A percentile compares a stretch with the other conserved stretches of the same genome.
phyloP scores from a whole-genome alignment of 73 alveolate genomes.

The Symbiodinium natans region DNA sequence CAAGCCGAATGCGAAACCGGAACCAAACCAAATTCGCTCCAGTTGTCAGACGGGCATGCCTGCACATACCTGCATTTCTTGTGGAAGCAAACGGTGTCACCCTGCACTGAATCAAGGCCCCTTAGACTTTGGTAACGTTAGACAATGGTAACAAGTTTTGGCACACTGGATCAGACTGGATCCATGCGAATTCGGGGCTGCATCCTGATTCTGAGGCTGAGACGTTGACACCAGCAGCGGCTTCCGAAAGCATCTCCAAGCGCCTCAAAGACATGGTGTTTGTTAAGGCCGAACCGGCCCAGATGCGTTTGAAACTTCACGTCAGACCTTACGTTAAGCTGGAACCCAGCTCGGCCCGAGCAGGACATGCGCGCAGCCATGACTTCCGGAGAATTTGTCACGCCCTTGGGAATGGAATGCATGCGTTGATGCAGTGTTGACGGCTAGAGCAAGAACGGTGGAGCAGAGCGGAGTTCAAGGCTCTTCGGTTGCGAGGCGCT shows the following conservation, averaged over 20 bases:
- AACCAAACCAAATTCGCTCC: too few species aligned
- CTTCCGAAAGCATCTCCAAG: not conserved
- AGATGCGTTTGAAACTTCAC: not conserved
- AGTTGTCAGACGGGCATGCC: too few species aligned
- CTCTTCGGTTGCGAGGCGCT: constrained; percentile 31
- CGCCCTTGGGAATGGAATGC: not conserved
- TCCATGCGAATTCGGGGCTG: too few species aligned
- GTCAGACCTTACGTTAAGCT: not conserved
- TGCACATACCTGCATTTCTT: too few species aligned
- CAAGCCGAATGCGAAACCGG: too few species aligned
- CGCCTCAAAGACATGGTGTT: constrained; percentile 73
- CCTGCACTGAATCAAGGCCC: too few species aligned
- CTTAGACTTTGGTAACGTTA: too few species aligned
- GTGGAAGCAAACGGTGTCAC: too few species aligned
- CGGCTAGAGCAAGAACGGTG: not conserved
- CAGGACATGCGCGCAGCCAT: constrained; percentile 59
- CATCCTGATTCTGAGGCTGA: too few species aligned
- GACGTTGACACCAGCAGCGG: not conserved
- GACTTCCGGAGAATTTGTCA: constrained; percentile 61
- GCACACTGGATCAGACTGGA: too few species aligned
- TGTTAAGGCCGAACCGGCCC: not conserved
- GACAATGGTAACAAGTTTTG: too few species aligned
- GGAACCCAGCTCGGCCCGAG: not conserved
- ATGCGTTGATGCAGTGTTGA: not conserved
- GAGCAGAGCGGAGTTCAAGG: not conserved